These are phyloP conservation scores for Xanthoconium separans DNA, from an alignment of 1,284 basidiomycete species.

Conservation along the genomic window DNA sequence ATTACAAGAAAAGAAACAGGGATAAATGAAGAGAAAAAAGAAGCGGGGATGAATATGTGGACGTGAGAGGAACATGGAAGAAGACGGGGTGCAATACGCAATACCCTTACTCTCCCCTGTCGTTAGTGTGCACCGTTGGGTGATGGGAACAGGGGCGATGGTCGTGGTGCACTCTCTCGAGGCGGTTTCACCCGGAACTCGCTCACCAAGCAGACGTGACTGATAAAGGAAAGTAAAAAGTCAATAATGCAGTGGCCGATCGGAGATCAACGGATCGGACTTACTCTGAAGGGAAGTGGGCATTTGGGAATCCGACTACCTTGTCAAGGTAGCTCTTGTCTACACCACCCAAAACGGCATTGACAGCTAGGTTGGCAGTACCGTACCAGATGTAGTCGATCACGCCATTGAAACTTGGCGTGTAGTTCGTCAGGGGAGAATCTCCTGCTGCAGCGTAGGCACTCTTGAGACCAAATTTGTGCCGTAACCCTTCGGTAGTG, in stretches of 20 bases:
- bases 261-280: constrained; percentile 37
- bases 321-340: constrained; percentile 86
- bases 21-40: constrained; percentile 30
- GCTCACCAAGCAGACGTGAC: constrained; percentile 64
- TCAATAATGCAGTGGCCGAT: constrained; percentile 1
- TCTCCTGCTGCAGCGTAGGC: constrained; percentile 74
- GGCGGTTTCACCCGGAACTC: constrained; percentile 78
- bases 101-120: constrained; percentile 3
- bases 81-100: background rate
- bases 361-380: constrained; percentile 76
- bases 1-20: constrained; percentile 30
- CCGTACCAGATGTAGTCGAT: constrained; percentile 97
- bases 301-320: constrained; percentile 95
- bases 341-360: constrained; percentile 86
- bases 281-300: constrained; percentile 94
- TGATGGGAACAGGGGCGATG: constrained; percentile 29
- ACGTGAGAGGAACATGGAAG: background rate
- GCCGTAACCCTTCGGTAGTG: constrained; percentile 86
- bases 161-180: constrained; percentile 41
- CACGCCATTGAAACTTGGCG: constrained; percentile 79
- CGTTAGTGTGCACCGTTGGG: constrained; percentile 24
- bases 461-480: constrained; percentile 80
- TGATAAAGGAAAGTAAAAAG: constrained; percentile 31
- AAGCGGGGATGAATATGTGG: constrained; percentile 12
- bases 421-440: constrained; percentile 87